Percentiles rank a stretch among this genome's conserved stretches.
These are phyloP conservation scores for Aspergillus cejpii DNA, from an alignment of 2,329 filamentous ascomycete genomes.

Conservation along the genomic window DNA sequence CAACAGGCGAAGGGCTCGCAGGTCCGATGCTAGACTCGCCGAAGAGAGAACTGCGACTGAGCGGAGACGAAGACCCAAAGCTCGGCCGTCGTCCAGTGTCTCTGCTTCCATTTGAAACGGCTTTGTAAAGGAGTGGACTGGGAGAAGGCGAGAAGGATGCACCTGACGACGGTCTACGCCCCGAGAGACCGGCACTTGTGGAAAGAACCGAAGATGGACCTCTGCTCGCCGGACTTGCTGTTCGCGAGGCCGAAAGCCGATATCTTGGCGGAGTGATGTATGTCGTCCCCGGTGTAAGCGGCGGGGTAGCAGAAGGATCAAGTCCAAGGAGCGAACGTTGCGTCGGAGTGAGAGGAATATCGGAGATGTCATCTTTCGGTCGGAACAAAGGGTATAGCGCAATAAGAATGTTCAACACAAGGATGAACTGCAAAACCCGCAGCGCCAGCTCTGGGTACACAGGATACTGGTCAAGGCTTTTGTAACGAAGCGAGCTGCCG, in stretches of 20 bases:
- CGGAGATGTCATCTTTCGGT: slow-evolving; percentile 67
- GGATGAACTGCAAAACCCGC: slow-evolving; percentile 55
- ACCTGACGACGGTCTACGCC: slow-evolving; percentile 33
- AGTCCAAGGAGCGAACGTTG: slow-evolving; percentile 82
- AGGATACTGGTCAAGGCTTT: slow-evolving; percentile 30
- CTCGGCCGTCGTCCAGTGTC: slow-evolving; percentile 45
- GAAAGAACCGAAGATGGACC: slow-evolving; percentile 34
- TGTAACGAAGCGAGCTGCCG: slow-evolving; percentile 33
- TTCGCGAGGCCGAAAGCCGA: slow-evolving; percentile 59
- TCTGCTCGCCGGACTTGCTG: slow-evolving; percentile 36
- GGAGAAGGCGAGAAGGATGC: slow-evolving; percentile 50
- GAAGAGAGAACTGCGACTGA: slow-evolving; percentile 30
- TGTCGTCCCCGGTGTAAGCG: slow-evolving; percentile 59
- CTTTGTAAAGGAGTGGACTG: slow-evolving; percentile 63
- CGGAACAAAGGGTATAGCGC: slow-evolving; percentile 68
- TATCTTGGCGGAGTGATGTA: slow-evolving; percentile 87
- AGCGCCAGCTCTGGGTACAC: slow-evolving; percentile 42
- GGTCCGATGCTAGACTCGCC: slow-evolving; percentile 49
- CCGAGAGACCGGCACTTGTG: slow-evolving; percentile 30
- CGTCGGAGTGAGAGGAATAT: slow-evolving; percentile 84
- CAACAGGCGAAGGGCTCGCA: slow-evolving; percentile 61
- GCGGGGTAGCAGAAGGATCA: slow-evolving; percentile 57
- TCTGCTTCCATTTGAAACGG: slow-evolving; percentile 44
- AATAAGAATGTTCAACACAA: slow-evolving; percentile 62
- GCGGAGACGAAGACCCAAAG: slow-evolving; percentile 47